Conservation (phyloP, 225 moss, liverwort and hornwort species). For the Neckera pumila region DNA sequence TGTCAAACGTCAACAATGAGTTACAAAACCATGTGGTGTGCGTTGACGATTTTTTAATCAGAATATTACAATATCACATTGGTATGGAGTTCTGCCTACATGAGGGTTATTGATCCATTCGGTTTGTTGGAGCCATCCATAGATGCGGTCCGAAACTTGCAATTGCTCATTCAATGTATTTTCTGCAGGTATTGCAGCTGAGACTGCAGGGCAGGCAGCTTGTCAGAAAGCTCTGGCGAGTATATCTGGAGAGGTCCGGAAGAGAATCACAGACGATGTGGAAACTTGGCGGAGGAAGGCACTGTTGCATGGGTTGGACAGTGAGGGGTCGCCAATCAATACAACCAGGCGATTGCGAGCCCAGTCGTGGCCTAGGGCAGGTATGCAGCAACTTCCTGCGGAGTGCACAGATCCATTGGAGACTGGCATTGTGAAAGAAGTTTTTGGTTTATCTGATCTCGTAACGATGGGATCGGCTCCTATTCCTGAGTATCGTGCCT, state of each 20-base stretch:
- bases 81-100: not conserved
- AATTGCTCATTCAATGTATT: not conserved
- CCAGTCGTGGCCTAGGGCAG: constrained; percentile 36
- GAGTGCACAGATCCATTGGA: constrained; percentile 13
- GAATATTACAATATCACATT: not conserved
- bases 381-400: constrained; percentile 11
- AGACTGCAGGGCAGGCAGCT: constrained; percentile 60
- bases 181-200: constrained; percentile 53
- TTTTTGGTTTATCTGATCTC: not conserved
- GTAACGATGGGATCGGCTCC: not conserved
- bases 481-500: not conserved
- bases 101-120: not conserved
- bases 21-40: not conserved
- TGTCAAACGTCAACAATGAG: not conserved
- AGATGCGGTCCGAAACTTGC: not conserved
- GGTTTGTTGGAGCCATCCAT: not conserved
- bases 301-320: constrained; percentile 22
- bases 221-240: constrained; percentile 55
- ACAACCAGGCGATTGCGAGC: constrained; percentile 18
- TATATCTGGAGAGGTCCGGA: constrained; percentile 60
- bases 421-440: constrained; percentile 5
- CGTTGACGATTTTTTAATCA: not conserved
- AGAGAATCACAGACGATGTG: constrained; percentile 53
- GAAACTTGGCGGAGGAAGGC: constrained; percentile 44
- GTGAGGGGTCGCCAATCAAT: constrained; percentile 22